These are phyloP conservation scores for Closterium sp. DNA, from an alignment of 139 green algal species.

Conservation along the genomic window DNA sequence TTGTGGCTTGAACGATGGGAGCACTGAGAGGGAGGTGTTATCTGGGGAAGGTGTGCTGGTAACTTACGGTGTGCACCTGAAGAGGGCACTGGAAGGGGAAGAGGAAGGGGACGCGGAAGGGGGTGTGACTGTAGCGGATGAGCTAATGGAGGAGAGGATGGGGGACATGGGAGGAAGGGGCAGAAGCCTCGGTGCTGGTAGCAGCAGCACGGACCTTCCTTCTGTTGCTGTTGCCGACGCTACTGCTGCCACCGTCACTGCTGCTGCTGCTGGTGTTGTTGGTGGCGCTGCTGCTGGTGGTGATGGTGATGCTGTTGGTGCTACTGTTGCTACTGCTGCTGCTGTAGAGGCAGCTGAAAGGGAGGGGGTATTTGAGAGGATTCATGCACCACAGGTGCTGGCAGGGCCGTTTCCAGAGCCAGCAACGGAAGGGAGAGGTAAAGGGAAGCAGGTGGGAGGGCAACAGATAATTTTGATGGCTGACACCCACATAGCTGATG, in stretches of 20 bases:
- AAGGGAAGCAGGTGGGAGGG: too few species aligned
- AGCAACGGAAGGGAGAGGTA: too few species aligned
- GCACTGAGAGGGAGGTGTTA: background rate
- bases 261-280: too few species aligned
- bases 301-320: too few species aligned
- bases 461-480: too few species aligned
- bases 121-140: background rate
- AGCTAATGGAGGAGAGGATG: background rate
- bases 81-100: background rate
- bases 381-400: too few species aligned
- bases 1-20: background rate
- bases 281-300: too few species aligned
- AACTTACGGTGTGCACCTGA: background rate
- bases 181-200: background rate
- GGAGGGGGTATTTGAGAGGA: too few species aligned
- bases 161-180: background rate
- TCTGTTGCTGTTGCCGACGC: background rate
- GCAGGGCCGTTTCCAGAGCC: too few species aligned
- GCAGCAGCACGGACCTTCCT: background rate
- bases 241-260: background rate
- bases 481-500: too few species aligned
- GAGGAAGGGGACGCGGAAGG: background rate
- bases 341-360: too few species aligned
- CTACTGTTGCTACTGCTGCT: too few species aligned
- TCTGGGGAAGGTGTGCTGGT: background rate